phyloP scores from a whole-genome alignment of 805 yeast species.

The Kuraishia hungarica region DNA sequence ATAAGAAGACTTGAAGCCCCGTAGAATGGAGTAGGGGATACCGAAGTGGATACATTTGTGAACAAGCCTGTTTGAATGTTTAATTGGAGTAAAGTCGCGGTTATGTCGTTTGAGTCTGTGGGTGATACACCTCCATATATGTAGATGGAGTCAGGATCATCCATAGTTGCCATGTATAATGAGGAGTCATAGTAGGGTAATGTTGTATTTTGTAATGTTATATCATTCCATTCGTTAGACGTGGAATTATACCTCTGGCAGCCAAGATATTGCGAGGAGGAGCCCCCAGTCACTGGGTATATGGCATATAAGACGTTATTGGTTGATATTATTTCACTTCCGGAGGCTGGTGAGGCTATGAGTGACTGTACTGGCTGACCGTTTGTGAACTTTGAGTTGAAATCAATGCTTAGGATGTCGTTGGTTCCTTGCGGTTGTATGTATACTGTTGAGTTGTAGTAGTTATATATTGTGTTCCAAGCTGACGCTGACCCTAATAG shows the following conservation, averaged over 20 bases:
- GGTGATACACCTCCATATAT: slow-evolving; percentile 45
- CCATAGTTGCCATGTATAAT: slow-evolving; percentile 31
- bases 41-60: slow-evolving; percentile 34
- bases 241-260: slow-evolving; percentile 10
- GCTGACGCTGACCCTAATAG: neutral
- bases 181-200: slow-evolving; percentile 21
- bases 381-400: slow-evolving; percentile 14
- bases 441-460: slow-evolving; percentile 20
- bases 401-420: slow-evolving; percentile 16
- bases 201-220: slow-evolving; percentile 8
- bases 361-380: slow-evolving; percentile 10
- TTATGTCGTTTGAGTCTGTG: slow-evolving; percentile 9
- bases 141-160: slow-evolving; percentile 31
- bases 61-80: slow-evolving; percentile 25
- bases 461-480: slow-evolving; percentile 21
- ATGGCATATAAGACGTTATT: slow-evolving; percentile 14
- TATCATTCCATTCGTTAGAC: slow-evolving; percentile 13
- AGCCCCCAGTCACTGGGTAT: slow-evolving; percentile 9
- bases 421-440: slow-evolving; percentile 11
- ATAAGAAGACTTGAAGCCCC: slow-evolving; percentile 39
- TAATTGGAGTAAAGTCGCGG: slow-evolving; percentile 33
- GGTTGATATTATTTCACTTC: slow-evolving; percentile 14
- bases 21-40: slow-evolving; percentile 48
- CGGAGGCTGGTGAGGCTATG: slow-evolving; percentile 13
- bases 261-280: neutral